Evolutionary conservation across 371 early-diverging fungal genomes (phyloP).

Genomic region (Actinomucor elegans): DNA sequence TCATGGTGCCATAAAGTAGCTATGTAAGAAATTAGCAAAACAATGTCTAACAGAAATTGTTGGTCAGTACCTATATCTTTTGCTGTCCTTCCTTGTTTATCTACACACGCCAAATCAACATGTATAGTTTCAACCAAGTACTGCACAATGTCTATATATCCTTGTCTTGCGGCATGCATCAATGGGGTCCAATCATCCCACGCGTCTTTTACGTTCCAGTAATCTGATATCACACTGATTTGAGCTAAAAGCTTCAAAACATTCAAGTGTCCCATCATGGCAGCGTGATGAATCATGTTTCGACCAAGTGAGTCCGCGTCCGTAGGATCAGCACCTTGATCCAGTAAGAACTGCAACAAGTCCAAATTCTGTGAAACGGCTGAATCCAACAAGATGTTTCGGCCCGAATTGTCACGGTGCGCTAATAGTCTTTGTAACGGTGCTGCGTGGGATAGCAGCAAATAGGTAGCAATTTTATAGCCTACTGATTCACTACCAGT

Average conservation of each 20-base stretch:
- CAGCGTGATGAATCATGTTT: slow-evolving; percentile 48
- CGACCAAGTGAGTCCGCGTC: slow-evolving; percentile 45
- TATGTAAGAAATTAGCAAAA: background rate
- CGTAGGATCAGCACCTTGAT: slow-evolving; percentile 36
- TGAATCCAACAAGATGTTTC: slow-evolving; percentile 42
- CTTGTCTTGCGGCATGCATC: slow-evolving; percentile 51
- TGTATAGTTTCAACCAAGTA: slow-evolving; percentile 29
- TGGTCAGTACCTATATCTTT: slow-evolving; percentile 43
- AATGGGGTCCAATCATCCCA: slow-evolving; percentile 57
- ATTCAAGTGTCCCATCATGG: slow-evolving; percentile 46
- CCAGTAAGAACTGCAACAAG: slow-evolving; percentile 30
- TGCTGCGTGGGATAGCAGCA: slow-evolving; percentile 25
- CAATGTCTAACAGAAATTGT: background rate
- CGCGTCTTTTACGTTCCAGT: slow-evolving; percentile 39
- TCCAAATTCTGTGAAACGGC: slow-evolving; percentile 37
- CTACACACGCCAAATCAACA: slow-evolving; percentile 19
- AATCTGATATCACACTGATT: background rate
- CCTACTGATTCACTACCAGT: slow-evolving; percentile 1
- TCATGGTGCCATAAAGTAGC: slow-evolving; percentile 15
- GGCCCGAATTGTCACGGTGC: slow-evolving; percentile 49
- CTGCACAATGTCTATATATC: slow-evolving; percentile 27
- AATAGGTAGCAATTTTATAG: slow-evolving; percentile 22
- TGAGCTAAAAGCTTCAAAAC: slow-evolving; percentile 22
- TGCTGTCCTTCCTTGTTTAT: slow-evolving; percentile 45
- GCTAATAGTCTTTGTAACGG: slow-evolving; percentile 8